Percentiles rank a stretch among this genome's conserved stretches.
Conservation (phyloP, 352 stramenopile species). For the Phytophthora pisi region DNA sequence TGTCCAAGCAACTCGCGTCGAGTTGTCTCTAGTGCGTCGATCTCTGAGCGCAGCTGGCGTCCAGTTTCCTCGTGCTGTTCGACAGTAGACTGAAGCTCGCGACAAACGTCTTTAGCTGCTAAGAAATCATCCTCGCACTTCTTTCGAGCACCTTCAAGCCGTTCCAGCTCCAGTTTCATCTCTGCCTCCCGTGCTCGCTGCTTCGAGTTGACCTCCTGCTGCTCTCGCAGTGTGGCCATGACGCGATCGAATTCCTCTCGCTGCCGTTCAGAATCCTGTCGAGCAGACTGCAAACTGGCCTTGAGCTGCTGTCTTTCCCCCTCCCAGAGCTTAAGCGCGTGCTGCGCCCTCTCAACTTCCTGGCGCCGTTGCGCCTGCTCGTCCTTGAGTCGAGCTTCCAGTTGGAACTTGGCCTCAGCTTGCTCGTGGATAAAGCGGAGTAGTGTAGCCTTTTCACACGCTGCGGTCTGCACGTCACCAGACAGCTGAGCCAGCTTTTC, state of each 20-base stretch:
- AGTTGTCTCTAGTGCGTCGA: conserved; percentile 35
- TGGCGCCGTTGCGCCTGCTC: conserved; percentile 50
- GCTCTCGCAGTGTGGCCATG: conserved; percentile 28
- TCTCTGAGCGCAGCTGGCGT: conserved; percentile 24
- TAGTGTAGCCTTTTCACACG: conserved; percentile 74
- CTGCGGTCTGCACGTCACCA: conserved; percentile 57
- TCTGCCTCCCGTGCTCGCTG: conserved; percentile 43
- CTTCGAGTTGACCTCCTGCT: conserved; percentile 43
- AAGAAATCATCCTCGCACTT: conserved; percentile 56
- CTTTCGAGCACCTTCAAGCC: conserved; percentile 31
- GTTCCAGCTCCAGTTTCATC: conserved; percentile 43
- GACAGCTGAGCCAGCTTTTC: conserved; percentile 48
- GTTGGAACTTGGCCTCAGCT: conserved; percentile 67
- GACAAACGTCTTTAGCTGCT: conserved; percentile 57
- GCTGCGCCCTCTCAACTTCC: conserved; percentile 39
- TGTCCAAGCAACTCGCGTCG: conserved; percentile 42
- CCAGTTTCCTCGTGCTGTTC: conserved; percentile 44
- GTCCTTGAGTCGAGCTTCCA: conserved; percentile 60
- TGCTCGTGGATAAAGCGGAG: conserved; percentile 82
- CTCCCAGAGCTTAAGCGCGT: conserved; percentile 41
- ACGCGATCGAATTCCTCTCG: conserved; percentile 40
- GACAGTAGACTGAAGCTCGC: conserved; percentile 50
- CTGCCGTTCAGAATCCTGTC: conserved; percentile 37
- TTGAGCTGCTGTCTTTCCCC: conserved; percentile 55
- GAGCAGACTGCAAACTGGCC: conserved; percentile 35